A percentile compares a stretch with the other conserved stretches of the same genome.
Conservation (phyloP, 495 filamentous ascomycete species). For the Penicillium bialowiezense region DNA sequence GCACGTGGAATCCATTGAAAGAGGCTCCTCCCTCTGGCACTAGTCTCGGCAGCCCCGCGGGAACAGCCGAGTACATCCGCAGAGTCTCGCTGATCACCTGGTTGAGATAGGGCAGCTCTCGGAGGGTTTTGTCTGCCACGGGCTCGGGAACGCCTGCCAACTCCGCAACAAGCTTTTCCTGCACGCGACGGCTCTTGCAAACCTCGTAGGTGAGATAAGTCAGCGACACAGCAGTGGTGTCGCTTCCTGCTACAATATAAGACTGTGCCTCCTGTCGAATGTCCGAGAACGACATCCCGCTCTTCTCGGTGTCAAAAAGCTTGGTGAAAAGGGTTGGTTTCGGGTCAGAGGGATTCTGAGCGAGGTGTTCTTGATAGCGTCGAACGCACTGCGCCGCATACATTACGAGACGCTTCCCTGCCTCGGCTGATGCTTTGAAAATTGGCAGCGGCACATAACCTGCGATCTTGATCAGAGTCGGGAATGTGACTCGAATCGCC, state of each 20-base stretch:
- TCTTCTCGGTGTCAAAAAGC: conserved; percentile 35
- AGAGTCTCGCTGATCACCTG: conserved; percentile 49
- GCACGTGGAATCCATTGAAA: conserved; percentile 29
- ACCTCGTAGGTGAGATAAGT: conserved; percentile 43
- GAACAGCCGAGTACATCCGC: conserved; percentile 50
- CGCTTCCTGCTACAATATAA: conserved; percentile 52
- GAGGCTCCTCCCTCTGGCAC: conserved; percentile 27
- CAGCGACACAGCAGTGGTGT: conserved; percentile 46
- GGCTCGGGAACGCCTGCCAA: conserved; percentile 30
- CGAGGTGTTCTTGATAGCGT: conserved; percentile 40
- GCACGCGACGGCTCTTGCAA: conserved; percentile 26
- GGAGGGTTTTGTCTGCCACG: conserved; percentile 34
- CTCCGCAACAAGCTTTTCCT: conserved; percentile 40
- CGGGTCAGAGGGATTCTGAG: conserved; percentile 29
- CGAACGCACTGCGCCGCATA: conserved; percentile 40
- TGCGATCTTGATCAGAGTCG: conserved; percentile 19
- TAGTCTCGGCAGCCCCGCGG: conserved; percentile 39
- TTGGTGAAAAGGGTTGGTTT: conserved; percentile 49
- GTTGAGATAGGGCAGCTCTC: conserved; percentile 39
- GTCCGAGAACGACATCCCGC: conserved; percentile 35
- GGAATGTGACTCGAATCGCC: conserved; percentile 35
- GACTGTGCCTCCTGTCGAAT: conserved; percentile 38
- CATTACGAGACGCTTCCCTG: conserved; percentile 44
- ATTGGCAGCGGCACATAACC: conserved; percentile 13
- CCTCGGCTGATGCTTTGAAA: conserved; percentile 35